Evolutionary conservation across 1,139 yeast species (phyloP), one percentile per base, ranked within the genome.

Genomic region (Suhomyces ambrosiae): DNA sequence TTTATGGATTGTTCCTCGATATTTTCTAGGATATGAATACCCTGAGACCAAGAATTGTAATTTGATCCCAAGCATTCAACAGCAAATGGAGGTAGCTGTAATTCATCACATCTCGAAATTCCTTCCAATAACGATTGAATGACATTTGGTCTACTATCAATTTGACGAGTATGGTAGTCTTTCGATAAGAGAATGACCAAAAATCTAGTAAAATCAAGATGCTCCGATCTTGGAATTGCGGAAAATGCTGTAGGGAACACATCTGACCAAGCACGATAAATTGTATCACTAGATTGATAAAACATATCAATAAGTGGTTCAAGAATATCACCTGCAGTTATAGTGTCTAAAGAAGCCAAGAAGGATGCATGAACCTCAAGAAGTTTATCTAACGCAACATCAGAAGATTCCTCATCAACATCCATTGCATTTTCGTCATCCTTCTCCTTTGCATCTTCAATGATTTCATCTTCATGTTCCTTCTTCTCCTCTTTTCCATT

Each of bases 21-120:
- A 26, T 79, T 78, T 53, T 94, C 98, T 44, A 92, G 67, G 13
- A 89, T 76, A 42, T 83, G 81, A 32, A 94, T 80, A 8, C 96
- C 88, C 38, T 88, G 86, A 47, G 89, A 85, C 97, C 98, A 92
- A 1, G 95, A 84, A 58, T 87, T 82, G 60, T 85, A 92, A 42
- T 92, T 85, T 37, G 83, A 74, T 8, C 96, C 97, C 30, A 92
- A 68, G 50, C 90, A 89, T 57, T 90, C 95, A 33, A 90, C 82
- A 23, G 95, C 75, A 60, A 92, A 96, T 4, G 99, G 97, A 4
- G 99, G 98, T n/a, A 88, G 61, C 49, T 84, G 90, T 7, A 89
- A 65, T 17, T 77, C 83, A 12, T 82, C 79, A 46, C 94, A 82
- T 42, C 75, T 68, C 3, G 90, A 81, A 22, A 87, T 76, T 29